Conservation (phyloP, 139 green algal genomes). For the Tetradesmus lagerheimii region DNA sequence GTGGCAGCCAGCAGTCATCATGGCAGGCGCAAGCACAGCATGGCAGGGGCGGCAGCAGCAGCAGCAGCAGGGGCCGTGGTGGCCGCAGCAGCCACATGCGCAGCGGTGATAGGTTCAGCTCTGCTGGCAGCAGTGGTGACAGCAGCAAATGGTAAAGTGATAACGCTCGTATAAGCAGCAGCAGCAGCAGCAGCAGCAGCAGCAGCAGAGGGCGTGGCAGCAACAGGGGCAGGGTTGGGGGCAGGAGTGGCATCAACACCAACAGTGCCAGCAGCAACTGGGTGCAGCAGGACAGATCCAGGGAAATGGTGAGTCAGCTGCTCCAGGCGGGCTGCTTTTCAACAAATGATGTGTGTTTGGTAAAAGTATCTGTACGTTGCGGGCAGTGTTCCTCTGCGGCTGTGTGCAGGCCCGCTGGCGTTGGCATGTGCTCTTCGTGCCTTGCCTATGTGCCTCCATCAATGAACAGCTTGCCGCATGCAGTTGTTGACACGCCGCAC, state of each 20-base stretch:
- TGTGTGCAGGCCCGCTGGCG: no score
- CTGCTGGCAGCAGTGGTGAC: neutral
- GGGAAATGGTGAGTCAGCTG: no score
- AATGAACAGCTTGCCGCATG: no score
- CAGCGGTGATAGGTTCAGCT: constrained; percentile 11
- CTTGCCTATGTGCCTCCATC: no score
- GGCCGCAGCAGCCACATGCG: neutral
- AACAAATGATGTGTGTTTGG: neutral
- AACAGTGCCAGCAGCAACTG: neutral
- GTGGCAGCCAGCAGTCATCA: no score
- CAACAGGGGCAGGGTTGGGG: neutral
- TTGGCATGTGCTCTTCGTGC: no score
- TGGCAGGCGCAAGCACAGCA: no score
- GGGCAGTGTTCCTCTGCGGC: no score
- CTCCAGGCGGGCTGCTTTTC: neutral
- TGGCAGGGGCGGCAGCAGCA: neutral
- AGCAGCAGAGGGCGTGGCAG: constrained; percentile 8
- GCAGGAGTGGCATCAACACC: neutral
- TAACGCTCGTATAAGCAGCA: no score
- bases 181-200: neutral
- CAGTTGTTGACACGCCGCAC: no score
- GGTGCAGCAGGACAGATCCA: no score
- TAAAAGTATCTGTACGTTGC: neutral
- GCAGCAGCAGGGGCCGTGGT: neutral
- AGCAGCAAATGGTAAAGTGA: neutral